Evolutionary conservation across 169 alveolate genomes (phyloP).

Genomic region (Amoebophrya sp.): DNA sequence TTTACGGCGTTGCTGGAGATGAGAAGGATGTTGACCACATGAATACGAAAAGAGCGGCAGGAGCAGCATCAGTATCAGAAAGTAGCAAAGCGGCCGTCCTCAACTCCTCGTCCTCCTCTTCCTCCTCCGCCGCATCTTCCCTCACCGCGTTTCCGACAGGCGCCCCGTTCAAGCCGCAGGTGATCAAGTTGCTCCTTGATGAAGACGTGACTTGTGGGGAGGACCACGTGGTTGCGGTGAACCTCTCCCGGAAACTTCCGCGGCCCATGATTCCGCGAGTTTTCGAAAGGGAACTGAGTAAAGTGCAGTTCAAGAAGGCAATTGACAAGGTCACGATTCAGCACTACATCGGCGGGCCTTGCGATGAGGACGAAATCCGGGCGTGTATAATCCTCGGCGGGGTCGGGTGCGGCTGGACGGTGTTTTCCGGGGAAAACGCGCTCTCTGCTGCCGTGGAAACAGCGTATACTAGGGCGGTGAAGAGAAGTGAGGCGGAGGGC

Average conservation of each 20-base stretch:
- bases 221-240: constrained; percentile 20
- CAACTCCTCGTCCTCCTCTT: no score
- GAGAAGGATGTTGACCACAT: no score
- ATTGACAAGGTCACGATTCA: constrained; percentile 27
- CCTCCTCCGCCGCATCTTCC: not conserved
- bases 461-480: not conserved
- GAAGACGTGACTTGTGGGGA: not conserved
- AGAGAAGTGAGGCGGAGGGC: no score
- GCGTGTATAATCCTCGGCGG: no score
- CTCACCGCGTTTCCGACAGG: not conserved
- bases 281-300: not conserved
- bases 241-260: not conserved
- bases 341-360: constrained; percentile 49
- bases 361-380: constrained; percentile 40
- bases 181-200: not conserved
- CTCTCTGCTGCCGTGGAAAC: not conserved
- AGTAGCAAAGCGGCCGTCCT: no score
- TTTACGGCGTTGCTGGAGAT: no score
- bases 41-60: no score
- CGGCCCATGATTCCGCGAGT: no score
- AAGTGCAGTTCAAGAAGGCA: not conserved
- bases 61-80: no score
- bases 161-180: no score
- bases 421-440: not conserved
- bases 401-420: not conserved